Conservation (phyloP, 1,284 basidiomycete species). For the Fistulinella cinereoalba region DNA sequence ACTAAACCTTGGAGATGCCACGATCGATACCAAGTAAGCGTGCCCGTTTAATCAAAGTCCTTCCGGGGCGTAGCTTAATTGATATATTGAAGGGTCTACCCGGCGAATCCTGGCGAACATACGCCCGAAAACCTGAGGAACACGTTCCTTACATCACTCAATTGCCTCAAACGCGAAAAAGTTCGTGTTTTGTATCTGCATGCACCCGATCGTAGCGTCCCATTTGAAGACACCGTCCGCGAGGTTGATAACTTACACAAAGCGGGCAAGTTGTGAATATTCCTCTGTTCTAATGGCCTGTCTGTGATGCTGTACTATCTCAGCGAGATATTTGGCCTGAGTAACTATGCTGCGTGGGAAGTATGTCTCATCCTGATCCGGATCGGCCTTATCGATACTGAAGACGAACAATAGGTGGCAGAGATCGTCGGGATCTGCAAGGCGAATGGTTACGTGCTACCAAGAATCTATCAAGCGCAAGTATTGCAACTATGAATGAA, state of each 20-base stretch:
- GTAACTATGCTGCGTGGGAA: conserved; percentile 31
- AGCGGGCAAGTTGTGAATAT: conserved; percentile 35
- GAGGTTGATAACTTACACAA: conserved; percentile 47
- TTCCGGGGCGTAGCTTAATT: too few species aligned
- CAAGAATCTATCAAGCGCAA: conserved; percentile 51
- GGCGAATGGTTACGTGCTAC: conserved; percentile 48
- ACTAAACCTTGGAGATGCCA: conserved; percentile 41
- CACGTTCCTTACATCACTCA: conserved; percentile 36
- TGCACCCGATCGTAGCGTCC: conserved; percentile 48
- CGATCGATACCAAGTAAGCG: conserved; percentile 53
- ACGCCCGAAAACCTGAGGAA: conserved; percentile 31
- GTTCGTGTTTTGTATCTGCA: conserved; percentile 50
- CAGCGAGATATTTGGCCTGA: conserved; percentile 32
- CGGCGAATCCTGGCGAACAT: conserved; percentile 33
- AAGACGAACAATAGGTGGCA: conserved; percentile 41
- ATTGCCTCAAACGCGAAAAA: conserved; percentile 28
- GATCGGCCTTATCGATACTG: too few species aligned
- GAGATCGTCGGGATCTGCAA: conserved; percentile 53
- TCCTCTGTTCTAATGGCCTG: too few species aligned
- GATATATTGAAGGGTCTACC: conserved; percentile 32
- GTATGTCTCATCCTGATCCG: conserved; percentile 9
- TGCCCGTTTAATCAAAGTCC: neutral
- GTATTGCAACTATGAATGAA: neutral
- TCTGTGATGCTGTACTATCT: neutral
- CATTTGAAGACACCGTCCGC: conserved; percentile 48